phyloP scores from a whole-genome alignment of 2,329 filamentous ascomycete genomes.

The Penicillium sp. region DNA sequence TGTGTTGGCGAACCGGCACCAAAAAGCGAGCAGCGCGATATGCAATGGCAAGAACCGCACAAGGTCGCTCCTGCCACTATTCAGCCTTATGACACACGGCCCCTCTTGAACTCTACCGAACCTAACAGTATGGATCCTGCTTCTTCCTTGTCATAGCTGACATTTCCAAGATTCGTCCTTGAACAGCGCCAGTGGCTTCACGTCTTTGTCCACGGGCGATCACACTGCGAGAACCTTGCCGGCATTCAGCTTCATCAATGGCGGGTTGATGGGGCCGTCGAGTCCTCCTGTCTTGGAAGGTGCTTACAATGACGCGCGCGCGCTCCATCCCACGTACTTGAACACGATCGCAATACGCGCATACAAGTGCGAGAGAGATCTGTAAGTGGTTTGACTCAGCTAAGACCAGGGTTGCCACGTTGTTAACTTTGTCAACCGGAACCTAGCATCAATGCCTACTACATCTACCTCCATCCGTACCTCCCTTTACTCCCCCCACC shows the following conservation, averaged over 20 bases:
- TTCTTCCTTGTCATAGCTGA: background rate
- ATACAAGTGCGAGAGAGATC: conserved; percentile 10
- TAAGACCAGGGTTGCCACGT: too few relatives aligned
- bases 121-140: background rate
- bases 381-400: conserved; percentile 10
- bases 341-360: background rate
- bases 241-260: background rate
- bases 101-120: background rate
- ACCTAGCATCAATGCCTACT: conserved; percentile 32
- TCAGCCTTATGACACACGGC: background rate
- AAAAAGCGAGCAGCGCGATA: background rate
- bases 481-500: conserved; percentile 28
- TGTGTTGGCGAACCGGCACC: too few relatives aligned
- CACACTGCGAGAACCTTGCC: background rate
- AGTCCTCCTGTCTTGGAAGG: background rate
- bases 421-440: background rate
- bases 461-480: conserved; percentile 34
- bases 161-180: background rate
- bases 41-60: background rate
- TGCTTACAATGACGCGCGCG: background rate
- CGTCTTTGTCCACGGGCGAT: background rate
- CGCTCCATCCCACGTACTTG: background rate
- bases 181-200: background rate
- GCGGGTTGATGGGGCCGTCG: background rate
- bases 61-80: background rate